Evolutionary conservation across 306 rosid genomes (phyloP).

Genomic region (Dryas alaskensis): DNA sequence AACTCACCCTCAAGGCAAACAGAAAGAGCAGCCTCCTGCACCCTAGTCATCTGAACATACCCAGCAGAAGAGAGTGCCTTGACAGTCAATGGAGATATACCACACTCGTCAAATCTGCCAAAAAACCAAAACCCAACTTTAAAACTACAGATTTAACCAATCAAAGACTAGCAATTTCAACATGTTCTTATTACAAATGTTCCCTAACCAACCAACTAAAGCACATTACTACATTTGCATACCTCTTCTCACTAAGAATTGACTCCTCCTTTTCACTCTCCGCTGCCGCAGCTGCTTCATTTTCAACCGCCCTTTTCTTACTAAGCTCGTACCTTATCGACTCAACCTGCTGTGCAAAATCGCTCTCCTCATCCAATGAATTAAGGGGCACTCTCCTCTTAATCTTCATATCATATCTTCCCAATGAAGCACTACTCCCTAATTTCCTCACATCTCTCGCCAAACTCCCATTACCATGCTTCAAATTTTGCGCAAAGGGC

Average conservation of each 20-base stretch:
- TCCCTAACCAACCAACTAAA: not conserved
- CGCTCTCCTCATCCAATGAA: conserved; percentile 38
- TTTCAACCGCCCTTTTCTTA: conserved; percentile 46
- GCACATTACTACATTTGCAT: not conserved
- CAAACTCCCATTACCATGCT: conserved; percentile 6
- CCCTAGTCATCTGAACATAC: conserved; percentile 69
- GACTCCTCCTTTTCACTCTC: conserved; percentile 34
- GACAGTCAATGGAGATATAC: conserved; percentile 68
- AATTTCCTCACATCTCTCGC: conserved; percentile 35
- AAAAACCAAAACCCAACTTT: conserved; percentile 13
- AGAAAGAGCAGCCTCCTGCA: conserved; percentile 74
- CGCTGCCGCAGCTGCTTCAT: conserved; percentile 6
- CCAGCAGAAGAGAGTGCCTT: conserved; percentile 79
- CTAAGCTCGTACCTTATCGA: conserved; percentile 54
- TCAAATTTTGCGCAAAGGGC: conserved; percentile 17
- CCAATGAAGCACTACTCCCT: conserved; percentile 80
- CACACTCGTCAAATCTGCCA: conserved; percentile 76
- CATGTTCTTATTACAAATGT: not conserved
- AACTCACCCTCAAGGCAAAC: conserved; percentile 74
- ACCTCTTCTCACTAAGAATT: conserved; percentile 68
- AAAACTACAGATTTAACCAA: not conserved
- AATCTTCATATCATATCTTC: conserved; percentile 66
- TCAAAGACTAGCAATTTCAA: not conserved
- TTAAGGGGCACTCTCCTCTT: conserved; percentile 54
- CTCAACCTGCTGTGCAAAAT: conserved; percentile 59